These are phyloP conservation scores for Plasmodium blacklocki DNA, from an alignment of 169 alveolate species.

Conservation along the genomic window DNA sequence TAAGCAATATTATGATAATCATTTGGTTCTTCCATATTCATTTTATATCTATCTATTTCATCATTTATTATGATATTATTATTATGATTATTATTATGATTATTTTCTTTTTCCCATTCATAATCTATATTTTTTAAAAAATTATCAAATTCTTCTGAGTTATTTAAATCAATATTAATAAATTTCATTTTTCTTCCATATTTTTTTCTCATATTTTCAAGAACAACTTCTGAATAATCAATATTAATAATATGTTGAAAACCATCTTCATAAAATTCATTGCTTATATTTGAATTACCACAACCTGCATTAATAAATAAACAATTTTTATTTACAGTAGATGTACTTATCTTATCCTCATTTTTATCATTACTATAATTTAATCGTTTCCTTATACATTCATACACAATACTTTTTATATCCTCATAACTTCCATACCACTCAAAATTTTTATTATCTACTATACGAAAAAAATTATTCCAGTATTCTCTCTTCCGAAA, in stretches of 20 bases:
- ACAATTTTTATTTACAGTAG: conserved; percentile 38
- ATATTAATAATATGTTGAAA: conserved; percentile 75
- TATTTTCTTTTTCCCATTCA: neutral
- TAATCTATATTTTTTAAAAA: conserved; percentile 49
- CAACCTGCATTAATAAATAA: conserved; percentile 81
- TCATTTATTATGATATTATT: too few relatives aligned
- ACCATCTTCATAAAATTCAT: conserved; percentile 80
- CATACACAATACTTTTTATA: conserved; percentile 53
- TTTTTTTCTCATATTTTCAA: conserved; percentile 80
- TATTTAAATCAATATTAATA: conserved; percentile 79
- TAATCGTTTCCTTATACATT: conserved; percentile 31
- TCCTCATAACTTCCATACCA: conserved; percentile 83
- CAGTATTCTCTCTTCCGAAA: conserved; percentile 83
- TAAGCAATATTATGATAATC: too few relatives aligned
- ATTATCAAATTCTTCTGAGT: conserved; percentile 11
- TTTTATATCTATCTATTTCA: too few relatives aligned
- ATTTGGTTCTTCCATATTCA: too few relatives aligned
- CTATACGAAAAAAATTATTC: conserved; percentile 79
- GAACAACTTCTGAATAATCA: conserved; percentile 81
- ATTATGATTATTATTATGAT: too few relatives aligned
- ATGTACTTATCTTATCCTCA: neutral
- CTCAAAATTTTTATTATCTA: conserved; percentile 82
- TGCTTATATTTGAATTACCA: conserved; percentile 82
- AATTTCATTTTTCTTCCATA: conserved; percentile 57
- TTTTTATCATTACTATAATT: conserved; percentile 31